Evolutionary conservation across 2,329 filamentous ascomycete species (phyloP).

Genomic region (Acrodontium crateriforme): DNA sequence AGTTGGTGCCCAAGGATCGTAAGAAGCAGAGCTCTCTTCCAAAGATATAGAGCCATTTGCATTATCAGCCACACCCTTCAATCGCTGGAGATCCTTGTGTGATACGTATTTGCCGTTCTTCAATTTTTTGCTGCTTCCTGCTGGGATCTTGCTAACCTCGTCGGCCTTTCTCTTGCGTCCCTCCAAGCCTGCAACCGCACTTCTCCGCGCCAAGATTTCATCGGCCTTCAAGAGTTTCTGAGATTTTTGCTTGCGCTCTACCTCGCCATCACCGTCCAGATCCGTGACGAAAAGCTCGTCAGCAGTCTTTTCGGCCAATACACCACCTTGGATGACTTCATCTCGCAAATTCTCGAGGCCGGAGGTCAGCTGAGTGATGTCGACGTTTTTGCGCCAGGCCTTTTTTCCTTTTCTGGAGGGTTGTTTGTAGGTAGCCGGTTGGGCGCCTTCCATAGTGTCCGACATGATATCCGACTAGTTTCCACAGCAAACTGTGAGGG

Average conservation of each 20-base stretch:
- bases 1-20: conserved; percentile 65
- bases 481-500: too few relatives aligned
- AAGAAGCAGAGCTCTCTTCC: conserved; percentile 43
- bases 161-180: conserved; percentile 57
- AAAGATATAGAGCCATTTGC: conserved; percentile 42
- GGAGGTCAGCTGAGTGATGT: conserved; percentile 70
- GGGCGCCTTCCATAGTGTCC: too few relatives aligned
- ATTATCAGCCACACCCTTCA: conserved; percentile 63
- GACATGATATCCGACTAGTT: too few relatives aligned
- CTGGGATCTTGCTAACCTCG: conserved; percentile 50
- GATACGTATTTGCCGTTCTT: conserved; percentile 64
- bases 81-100: conserved; percentile 65
- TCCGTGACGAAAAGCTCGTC: conserved; percentile 79
- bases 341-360: conserved; percentile 76
- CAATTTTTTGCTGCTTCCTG: conserved; percentile 47
- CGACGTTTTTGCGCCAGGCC: conserved; percentile 97
- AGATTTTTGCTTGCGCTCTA: conserved; percentile 49
- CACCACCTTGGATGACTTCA: conserved; percentile 80
- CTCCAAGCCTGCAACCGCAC: conserved; percentile 64
- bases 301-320: conserved; percentile 70
- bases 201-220: conserved; percentile 78
- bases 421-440: conserved; percentile 72
- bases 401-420: conserved; percentile 95
- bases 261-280: conserved; percentile 52
- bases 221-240: conserved; percentile 77